Base-by-base conservation (phyloP, 164 flowering plant genomes). In the Vitis amurensis region DNA sequence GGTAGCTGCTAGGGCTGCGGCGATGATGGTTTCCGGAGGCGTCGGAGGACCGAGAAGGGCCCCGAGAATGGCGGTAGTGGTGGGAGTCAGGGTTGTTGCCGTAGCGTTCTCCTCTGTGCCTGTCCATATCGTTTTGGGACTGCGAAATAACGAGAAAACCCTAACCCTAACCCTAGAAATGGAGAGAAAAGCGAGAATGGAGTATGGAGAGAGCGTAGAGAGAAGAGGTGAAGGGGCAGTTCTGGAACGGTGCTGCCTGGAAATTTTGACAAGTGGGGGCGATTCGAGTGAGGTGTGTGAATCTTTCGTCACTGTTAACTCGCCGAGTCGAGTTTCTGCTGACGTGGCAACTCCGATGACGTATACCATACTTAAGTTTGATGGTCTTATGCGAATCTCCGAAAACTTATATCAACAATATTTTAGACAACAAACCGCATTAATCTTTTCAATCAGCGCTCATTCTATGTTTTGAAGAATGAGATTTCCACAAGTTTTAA, bases 21-120 rank as follows among this genome's bases (percentile, higher is more conserved):
- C 78, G 80, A 55, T 68, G 58, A 64, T 64, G 70, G 68, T 52
- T 61, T 52, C 70, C 12, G 60, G 80, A 71, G 23, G 62, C 55
- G 49, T 72, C 75, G 63, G 73, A 68, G 66, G 76, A 73, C 63
- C 84, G 82, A 70, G 80, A 74, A 8, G 80, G 79, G 8, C 73
- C 75, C 59, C 82, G 66, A 11, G 80, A 73, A 59, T 74, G 74
- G 59, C 72, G 77, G 65, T 59, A 70, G 50, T 71, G 71, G 50
- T 75, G 70, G 12, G 80, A 65, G 44, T 55, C 76, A 58, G 57
- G 69, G 30, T 66, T 49, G 72, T 16, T 49, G 59, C 50, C 31
- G 71, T 80, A 77, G 61, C 86, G 77, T 67, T 81, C 85, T 17
- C 75, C 83, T 62, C 84, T 67, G 69, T 84, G 77, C 67, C 79